phyloP scores from a whole-genome alignment of 2,329 filamentous ascomycete species.

The Fusarium fracticaudum region DNA sequence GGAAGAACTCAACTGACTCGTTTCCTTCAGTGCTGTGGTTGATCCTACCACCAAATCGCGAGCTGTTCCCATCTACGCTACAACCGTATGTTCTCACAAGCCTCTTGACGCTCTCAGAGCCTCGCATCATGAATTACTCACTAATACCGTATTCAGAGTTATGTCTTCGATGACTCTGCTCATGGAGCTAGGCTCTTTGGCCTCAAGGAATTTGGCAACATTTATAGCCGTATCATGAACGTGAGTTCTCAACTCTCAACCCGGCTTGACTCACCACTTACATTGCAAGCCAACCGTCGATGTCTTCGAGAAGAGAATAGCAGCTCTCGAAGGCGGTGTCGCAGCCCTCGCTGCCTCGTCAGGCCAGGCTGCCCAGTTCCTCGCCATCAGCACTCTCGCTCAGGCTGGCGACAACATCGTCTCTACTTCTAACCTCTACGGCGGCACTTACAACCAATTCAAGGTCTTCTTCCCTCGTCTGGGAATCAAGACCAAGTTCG shows the following conservation, averaged over 20 bases:
- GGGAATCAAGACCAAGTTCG: conserved; percentile 88
- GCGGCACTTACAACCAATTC: conserved; percentile 96
- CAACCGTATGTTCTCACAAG: conserved; percentile 62
- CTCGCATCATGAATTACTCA: not conserved
- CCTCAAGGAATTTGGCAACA: conserved; percentile 96
- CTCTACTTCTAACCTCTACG: conserved; percentile 89
- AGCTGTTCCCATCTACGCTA: conserved; percentile 95
- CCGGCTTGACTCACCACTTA: not conserved
- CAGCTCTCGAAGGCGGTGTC: conserved; percentile 92
- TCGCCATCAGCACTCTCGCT: conserved; percentile 85
- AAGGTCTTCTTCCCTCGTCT: conserved; percentile 90
- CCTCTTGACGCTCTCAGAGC: not conserved
- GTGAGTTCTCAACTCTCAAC: conserved; percentile 55
- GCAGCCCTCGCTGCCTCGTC: conserved; percentile 87
- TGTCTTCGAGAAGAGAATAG: conserved; percentile 95
- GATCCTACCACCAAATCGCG: conserved; percentile 86
- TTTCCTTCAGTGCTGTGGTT: conserved; percentile 71
- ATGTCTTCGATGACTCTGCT: conserved; percentile 92
- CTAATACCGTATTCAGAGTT: conserved; percentile 68
- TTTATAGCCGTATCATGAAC: conserved; percentile 97
- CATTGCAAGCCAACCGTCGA: conserved; percentile 82
- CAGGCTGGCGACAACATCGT: conserved; percentile 93
- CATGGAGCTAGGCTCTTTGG: conserved; percentile 95
- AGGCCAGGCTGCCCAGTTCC: conserved; percentile 92
- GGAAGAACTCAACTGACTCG: conserved; percentile 11